These are phyloP conservation scores for Lindgomyces ingoldianus DNA, from an alignment of 495 filamentous ascomycete species.

Conservation along the genomic window DNA sequence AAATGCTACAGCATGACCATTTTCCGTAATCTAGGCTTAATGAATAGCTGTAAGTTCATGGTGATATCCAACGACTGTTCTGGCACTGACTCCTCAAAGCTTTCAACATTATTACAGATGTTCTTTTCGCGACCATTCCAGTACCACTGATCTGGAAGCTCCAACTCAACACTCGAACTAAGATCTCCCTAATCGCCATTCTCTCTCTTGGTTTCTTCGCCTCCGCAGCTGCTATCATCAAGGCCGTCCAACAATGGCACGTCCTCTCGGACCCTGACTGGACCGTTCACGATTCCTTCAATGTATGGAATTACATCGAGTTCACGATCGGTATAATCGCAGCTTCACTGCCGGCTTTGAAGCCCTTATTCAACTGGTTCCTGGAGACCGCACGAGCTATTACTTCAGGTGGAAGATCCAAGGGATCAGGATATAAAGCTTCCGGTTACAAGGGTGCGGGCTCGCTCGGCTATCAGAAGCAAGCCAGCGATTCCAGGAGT, in stretches of 20 bases:
- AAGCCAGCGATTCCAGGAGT: conserved; percentile 13
- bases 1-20: conserved; percentile 38
- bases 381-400: conserved; percentile 34
- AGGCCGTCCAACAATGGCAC: conserved; percentile 38
- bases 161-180: conserved; percentile 40
- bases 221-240: conserved; percentile 41
- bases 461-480: conserved; percentile 35
- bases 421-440: conserved; percentile 16
- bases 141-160: conserved; percentile 42
- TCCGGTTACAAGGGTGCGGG: conserved; percentile 3
- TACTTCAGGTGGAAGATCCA: conserved; percentile 25
- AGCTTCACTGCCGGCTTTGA: conserved; percentile 38
- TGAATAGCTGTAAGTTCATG: conserved; percentile 33
- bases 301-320: conserved; percentile 42
- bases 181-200: conserved; percentile 38
- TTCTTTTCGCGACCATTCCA: conserved; percentile 40
- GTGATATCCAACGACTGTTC: not conserved
- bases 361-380: conserved; percentile 40
- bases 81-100: conserved; percentile 9
- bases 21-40: conserved; percentile 39
- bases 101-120: conserved; percentile 43
- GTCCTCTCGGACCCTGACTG: conserved; percentile 34
- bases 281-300: conserved; percentile 39
- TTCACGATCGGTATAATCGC: conserved; percentile 39
- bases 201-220: conserved; percentile 42